Evolutionary conservation across 2,329 filamentous ascomycete species (phyloP), one percentile per base, ranked within the genome.

Genomic region (Colletotrichum acutatum): DNA sequence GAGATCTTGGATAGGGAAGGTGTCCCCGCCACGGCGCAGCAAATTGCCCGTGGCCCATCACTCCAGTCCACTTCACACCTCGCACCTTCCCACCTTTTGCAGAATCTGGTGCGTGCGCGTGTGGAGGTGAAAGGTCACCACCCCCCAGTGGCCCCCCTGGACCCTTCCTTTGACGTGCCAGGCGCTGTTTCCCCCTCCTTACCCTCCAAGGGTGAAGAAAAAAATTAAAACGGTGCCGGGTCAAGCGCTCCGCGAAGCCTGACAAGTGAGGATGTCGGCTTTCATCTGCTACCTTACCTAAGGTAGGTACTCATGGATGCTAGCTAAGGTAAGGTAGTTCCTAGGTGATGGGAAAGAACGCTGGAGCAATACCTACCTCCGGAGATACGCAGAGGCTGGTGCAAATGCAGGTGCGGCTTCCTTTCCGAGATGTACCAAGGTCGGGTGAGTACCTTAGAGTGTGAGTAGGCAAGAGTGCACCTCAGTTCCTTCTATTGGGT

Each of bases 241-340:
- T 63, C 74, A 72, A 75, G 74, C 74, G 74, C 74, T 63, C 66
- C 46, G 64, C 60, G 42, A 32, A 34, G 30, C 67, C 52, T 57
- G 57, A 57, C 34, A 54, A 34, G 14, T 32, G n/a, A 49, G 59
- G 52, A 26, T 67, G 30, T 30, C n/a, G 57, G 42, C 57, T 14
- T 61, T 6, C 9, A 28, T 32, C 7, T 42, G 37, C 37, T 42
- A 42, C 37, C 37, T 42, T 42, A 42, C 6, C 37, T 42, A n/a
- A n/a, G n/a, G n/a, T n/a, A n/a, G n/a, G n/a, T n/a, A 42, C 19
- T 19, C 19, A n/a, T 49, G 42, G 42, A 49, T 49, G 19, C 8
- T 8, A 34, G 32, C 9, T 34, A 34, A 34, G 32, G 32, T 34
- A 34, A 34, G 32, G 32, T 34, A 34, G 28, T 14, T 9, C 34